Percentiles rank a stretch among this genome's conserved stretches.
These are phyloP conservation scores for Penicillium bialowiezense DNA, from an alignment of 495 filamentous ascomycete species.

Conservation along the genomic window DNA sequence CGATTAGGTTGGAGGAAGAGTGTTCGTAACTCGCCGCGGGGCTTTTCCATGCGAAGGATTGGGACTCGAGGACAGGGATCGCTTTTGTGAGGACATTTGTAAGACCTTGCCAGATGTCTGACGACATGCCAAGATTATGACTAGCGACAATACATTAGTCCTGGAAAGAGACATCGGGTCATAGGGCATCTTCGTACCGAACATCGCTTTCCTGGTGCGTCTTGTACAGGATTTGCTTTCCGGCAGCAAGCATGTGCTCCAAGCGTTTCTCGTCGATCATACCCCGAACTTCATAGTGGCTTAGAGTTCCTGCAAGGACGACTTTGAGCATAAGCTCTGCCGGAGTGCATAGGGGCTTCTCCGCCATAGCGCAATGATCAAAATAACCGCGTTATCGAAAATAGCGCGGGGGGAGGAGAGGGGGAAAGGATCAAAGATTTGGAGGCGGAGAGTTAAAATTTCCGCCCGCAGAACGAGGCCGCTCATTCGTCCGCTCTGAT, in stretches of 20 bases:
- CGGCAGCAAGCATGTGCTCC: slow-evolving; percentile 48
- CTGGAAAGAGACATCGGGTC: neutral
- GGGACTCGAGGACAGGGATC: slow-evolving; percentile 59
- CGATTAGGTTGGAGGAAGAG: slow-evolving; percentile 67
- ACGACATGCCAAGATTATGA: slow-evolving; percentile 53
- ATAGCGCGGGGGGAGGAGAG: slow-evolving; percentile 2
- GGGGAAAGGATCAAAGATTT: slow-evolving; percentile 6
- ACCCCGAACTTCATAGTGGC: slow-evolving; percentile 49
- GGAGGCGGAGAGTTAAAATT: slow-evolving; percentile 12
- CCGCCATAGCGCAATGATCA: slow-evolving; percentile 22
- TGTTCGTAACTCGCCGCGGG: slow-evolving; percentile 55
- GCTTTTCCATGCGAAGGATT: slow-evolving; percentile 59
- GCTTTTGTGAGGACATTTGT: slow-evolving; percentile 57
- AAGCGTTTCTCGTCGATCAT: slow-evolving; percentile 52
- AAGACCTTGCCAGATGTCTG: slow-evolving; percentile 68
- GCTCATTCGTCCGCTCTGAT: neutral
- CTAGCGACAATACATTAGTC: slow-evolving; percentile 12
- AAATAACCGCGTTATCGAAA: slow-evolving; percentile 2
- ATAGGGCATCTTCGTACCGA: slow-evolving; percentile 26
- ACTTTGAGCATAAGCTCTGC: slow-evolving; percentile 51
- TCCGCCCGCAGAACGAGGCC: slow-evolving; percentile 5
- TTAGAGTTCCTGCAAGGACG: slow-evolving; percentile 44
- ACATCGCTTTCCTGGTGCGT: slow-evolving; percentile 52
- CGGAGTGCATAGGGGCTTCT: slow-evolving; percentile 45
- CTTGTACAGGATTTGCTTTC: slow-evolving; percentile 49